phyloP scores from a whole-genome alignment of 352 stramenopile genomes.

The Pythium aquatile region DNA sequence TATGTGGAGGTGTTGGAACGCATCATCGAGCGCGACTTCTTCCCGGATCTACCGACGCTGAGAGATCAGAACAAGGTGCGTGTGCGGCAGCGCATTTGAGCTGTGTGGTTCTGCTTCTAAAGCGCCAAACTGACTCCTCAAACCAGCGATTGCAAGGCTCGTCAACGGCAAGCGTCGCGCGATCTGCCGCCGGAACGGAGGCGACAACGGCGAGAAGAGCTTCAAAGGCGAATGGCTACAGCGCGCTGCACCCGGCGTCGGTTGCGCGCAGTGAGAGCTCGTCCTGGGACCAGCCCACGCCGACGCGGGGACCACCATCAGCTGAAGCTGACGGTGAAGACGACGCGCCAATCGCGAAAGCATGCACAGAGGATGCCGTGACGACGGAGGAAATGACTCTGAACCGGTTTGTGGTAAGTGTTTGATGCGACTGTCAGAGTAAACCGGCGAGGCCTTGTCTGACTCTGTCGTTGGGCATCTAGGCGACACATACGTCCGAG shows the following conservation, averaged over 20 bases:
- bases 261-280: slow-evolving; percentile 18
- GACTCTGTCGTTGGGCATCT: neutral
- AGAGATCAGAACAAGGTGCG: slow-evolving; percentile 54
- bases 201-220: neutral
- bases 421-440: neutral
- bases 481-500: slow-evolving; percentile 82
- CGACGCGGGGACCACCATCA: slow-evolving; percentile 11
- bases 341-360: neutral
- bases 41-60: slow-evolving; percentile 66
- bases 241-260: neutral
- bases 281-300: slow-evolving; percentile 68
- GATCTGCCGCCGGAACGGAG: neutral
- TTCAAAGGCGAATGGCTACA: neutral
- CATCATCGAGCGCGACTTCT: slow-evolving; percentile 89
- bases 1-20: slow-evolving; percentile 71
- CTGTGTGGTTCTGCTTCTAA: neutral
- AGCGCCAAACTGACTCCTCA: neutral
- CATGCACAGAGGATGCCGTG: neutral
- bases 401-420: slow-evolving; percentile 63
- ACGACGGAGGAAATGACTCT: slow-evolving; percentile 37
- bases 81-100: neutral
- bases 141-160: slow-evolving; percentile 6
- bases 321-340: slow-evolving; percentile 14
- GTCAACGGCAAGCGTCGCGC: neutral
- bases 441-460: neutral